Evolutionary conservation across 2,329 filamentous ascomycete species (phyloP).

Genomic region (Penicillium sp.): DNA sequence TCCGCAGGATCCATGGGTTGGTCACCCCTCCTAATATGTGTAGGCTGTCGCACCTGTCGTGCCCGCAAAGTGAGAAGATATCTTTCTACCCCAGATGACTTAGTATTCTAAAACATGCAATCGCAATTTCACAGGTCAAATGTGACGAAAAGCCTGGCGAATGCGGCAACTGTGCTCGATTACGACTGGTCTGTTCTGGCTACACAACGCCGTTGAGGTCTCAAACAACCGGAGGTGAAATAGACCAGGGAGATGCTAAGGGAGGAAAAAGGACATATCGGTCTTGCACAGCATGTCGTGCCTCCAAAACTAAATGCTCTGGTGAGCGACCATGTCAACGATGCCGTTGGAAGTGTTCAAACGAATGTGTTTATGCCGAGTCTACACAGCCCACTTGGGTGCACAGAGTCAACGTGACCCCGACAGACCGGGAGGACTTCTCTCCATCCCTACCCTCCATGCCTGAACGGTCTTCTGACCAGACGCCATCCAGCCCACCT

Average conservation of each 20-base stretch:
- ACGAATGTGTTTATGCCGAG: slow-evolving; percentile 17
- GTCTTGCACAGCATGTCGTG: slow-evolving; percentile 19
- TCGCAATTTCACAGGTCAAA: slow-evolving; percentile 14
- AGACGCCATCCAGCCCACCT: background rate
- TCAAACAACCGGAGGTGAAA: background rate
- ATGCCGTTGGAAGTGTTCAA: slow-evolving; percentile 9
- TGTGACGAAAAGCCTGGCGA: slow-evolving; percentile 21
- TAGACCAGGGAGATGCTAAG: background rate
- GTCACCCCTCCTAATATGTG: background rate
- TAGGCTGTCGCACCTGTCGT: slow-evolving; percentile 23
- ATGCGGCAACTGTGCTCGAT: slow-evolving; percentile 21
- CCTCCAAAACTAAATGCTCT: slow-evolving; percentile 24
- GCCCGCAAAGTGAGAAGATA: slow-evolving; percentile 21
- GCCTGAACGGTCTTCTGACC: background rate
- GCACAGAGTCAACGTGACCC: slow-evolving; percentile 9
- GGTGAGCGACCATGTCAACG: slow-evolving; percentile 21
- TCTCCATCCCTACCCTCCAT: background rate
- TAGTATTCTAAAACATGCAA: background rate
- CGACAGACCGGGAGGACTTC: background rate
- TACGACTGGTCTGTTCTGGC: slow-evolving; percentile 21
- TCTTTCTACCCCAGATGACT: background rate
- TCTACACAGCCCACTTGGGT: slow-evolving; percentile 22
- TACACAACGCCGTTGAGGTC: slow-evolving; percentile 12
- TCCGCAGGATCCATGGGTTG: background rate
- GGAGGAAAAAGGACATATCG: slow-evolving; percentile 20